phyloP scores from a whole-genome alignment of 768 basidiomycete species.

The Leccinum sublutescens region DNA sequence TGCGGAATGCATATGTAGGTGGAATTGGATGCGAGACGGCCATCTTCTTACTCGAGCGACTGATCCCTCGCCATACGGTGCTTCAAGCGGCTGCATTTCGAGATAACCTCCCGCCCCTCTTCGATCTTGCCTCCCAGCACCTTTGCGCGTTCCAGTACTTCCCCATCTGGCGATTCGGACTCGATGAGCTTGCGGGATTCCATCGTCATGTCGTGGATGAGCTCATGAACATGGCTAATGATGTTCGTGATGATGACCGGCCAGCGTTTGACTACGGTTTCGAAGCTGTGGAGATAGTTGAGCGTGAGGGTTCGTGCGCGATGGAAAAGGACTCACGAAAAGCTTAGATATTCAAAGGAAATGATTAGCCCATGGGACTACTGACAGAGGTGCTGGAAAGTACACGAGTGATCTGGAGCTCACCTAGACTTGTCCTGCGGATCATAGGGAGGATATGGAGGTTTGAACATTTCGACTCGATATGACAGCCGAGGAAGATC shows the following conservation, averaged over 20 bases:
- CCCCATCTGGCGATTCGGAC: slow-evolving; percentile 1
- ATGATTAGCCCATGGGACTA: not conserved
- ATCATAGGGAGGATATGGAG: slow-evolving; percentile 70
- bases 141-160: slow-evolving; percentile 19
- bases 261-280: slow-evolving; percentile 78
- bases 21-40: not conserved
- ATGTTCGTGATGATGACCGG: slow-evolving; percentile 80
- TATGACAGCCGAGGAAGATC: not conserved
- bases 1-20: slow-evolving; percentile 27
- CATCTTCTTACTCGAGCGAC: slow-evolving; percentile 54
- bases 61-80: slow-evolving; percentile 85
- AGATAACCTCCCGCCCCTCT: slow-evolving; percentile 82
- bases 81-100: slow-evolving; percentile 72
- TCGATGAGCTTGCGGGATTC: slow-evolving; percentile 28
- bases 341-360: slow-evolving; percentile 39
- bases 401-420: slow-evolving; percentile 14
- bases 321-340: slow-evolving; percentile 47
- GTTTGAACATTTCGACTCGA: slow-evolving; percentile 37
- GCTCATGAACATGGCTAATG: slow-evolving; percentile 71
- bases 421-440: slow-evolving; percentile 68
- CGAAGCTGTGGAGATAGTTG: slow-evolving; percentile 48
- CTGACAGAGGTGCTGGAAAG: not conserved
- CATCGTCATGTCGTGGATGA: slow-evolving; percentile 61
- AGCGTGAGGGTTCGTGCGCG: not conserved
- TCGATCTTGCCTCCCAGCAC: slow-evolving; percentile 44